phyloP scores from a whole-genome alignment of 805 yeast species.

The Candida maesae region DNA sequence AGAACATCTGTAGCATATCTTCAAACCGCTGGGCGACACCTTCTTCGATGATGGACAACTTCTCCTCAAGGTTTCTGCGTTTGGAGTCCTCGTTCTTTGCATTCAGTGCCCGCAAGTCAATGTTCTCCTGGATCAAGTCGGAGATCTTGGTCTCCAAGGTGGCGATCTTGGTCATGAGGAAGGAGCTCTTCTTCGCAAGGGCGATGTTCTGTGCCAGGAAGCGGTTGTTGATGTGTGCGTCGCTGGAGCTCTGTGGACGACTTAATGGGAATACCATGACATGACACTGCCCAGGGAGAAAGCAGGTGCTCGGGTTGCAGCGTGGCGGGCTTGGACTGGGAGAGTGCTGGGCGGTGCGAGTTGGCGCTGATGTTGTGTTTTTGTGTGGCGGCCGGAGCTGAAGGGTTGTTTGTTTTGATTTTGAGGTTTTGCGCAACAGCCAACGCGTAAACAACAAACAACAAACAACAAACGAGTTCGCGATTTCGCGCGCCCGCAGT shows the following conservation, averaged over 20 bases:
- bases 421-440: no score
- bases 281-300: constrained; percentile 2
- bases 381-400: neutral
- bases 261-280: constrained; percentile 26
- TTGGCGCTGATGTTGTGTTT: no score
- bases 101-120: constrained; percentile 35
- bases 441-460: no score
- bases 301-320: no score
- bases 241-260: constrained; percentile 10
- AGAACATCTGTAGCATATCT: constrained; percentile 42
- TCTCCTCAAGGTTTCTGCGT: constrained; percentile 35
- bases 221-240: constrained; percentile 21
- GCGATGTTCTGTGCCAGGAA: constrained; percentile 42
- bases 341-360: no score
- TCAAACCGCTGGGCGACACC: constrained; percentile 39
- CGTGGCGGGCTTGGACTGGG: no score
- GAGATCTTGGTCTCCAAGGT: constrained; percentile 50
- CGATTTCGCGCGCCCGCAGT: no score
- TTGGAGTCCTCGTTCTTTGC: constrained; percentile 29
- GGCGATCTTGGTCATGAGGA: constrained; percentile 45
- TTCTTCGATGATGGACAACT: constrained; percentile 37
- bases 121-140: constrained; percentile 48
- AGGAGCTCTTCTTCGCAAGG: constrained; percentile 57
- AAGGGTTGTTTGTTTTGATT: neutral
- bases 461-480: no score